phyloP scores from a whole-genome alignment of 441 rosid species.

The Manihot esculenta region DNA sequence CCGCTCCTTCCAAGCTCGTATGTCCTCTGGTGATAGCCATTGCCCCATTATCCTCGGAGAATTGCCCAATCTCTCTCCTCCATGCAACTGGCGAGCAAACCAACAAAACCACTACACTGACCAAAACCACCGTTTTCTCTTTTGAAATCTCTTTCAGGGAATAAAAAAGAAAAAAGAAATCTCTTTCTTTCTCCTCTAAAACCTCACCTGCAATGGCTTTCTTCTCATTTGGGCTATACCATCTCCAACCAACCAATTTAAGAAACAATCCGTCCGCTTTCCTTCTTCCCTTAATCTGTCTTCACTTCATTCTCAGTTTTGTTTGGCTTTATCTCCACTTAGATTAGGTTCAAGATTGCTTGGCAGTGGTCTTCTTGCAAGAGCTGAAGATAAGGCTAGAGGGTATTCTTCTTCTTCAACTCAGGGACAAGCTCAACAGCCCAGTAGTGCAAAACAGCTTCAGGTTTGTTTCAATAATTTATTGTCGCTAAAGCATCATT shows the following conservation, averaged over 20 bases:
- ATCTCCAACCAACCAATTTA: slow-evolving; percentile 33
- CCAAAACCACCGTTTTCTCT: too few relatives aligned
- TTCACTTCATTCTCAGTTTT: slow-evolving; percentile 30
- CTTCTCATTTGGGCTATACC: slow-evolving; percentile 39
- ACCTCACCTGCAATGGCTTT: slow-evolving; percentile 49
- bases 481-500: slow-evolving; percentile 13
- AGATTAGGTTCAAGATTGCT: slow-evolving; percentile 42
- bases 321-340: slow-evolving; percentile 29
- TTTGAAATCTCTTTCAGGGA: too few relatives aligned
- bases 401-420: slow-evolving; percentile 37
- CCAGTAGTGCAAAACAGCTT: slow-evolving; percentile 38
- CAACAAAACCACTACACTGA: neutral
- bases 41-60: neutral
- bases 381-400: slow-evolving; percentile 76
- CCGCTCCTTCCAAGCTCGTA: too few relatives aligned
- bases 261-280: slow-evolving; percentile 28
- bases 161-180: too few relatives aligned
- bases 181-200: neutral
- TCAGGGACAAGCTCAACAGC: slow-evolving; percentile 32
- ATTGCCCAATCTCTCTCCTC: slow-evolving; percentile 6
- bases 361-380: slow-evolving; percentile 45
- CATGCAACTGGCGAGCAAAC: neutral
- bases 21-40: neutral
- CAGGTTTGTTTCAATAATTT: slow-evolving; percentile 40
- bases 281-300: slow-evolving; percentile 24